phyloP scores from a whole-genome alignment of 2,329 filamentous ascomycete species.

The Neofusicoccum sp. region DNA sequence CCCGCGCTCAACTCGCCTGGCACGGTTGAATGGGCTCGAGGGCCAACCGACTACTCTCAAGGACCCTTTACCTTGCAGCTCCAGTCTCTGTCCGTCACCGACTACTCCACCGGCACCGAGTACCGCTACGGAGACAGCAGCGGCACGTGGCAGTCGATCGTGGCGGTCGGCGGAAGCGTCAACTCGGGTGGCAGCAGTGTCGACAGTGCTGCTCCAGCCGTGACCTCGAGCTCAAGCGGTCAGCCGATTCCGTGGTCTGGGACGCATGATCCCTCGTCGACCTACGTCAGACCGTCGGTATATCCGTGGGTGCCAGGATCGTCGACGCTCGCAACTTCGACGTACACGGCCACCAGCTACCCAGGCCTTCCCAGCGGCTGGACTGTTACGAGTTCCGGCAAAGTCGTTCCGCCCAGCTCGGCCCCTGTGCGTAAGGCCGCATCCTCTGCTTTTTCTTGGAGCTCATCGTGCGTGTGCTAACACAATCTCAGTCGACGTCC shows the following conservation, averaged over 20 bases:
- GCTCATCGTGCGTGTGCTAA: constrained; percentile 20
- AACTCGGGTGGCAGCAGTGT: constrained; percentile 64
- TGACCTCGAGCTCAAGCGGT: constrained; percentile 63
- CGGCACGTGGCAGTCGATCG: constrained; percentile 81
- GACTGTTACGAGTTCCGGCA: constrained; percentile 77
- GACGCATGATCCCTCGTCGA: constrained; percentile 60
- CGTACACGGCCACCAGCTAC: constrained; percentile 49
- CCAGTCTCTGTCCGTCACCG: constrained; percentile 72
- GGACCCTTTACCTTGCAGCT: constrained; percentile 89
- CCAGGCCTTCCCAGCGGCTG: constrained; percentile 75
- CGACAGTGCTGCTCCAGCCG: constrained; percentile 56
- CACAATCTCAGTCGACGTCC: constrained; percentile 51
- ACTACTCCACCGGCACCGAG: constrained; percentile 88
- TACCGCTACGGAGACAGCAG: constrained; percentile 81
- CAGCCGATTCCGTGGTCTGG: constrained; percentile 69
- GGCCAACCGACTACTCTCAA: constrained; percentile 77
- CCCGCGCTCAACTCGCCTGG: constrained; percentile 77
- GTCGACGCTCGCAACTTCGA: constrained; percentile 53
- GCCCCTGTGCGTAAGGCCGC: constrained; percentile 67
- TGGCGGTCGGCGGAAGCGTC: constrained; percentile 75
- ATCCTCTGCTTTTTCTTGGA: constrained; percentile 4
- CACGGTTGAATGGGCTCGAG: constrained; percentile 88
- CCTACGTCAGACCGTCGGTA: constrained; percentile 56
- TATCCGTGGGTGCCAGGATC: constrained; percentile 64
- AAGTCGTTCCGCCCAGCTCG: constrained; percentile 73